phyloP scores from a whole-genome alignment of 2,329 filamentous ascomycete genomes.

The Nemania sp. region DNA sequence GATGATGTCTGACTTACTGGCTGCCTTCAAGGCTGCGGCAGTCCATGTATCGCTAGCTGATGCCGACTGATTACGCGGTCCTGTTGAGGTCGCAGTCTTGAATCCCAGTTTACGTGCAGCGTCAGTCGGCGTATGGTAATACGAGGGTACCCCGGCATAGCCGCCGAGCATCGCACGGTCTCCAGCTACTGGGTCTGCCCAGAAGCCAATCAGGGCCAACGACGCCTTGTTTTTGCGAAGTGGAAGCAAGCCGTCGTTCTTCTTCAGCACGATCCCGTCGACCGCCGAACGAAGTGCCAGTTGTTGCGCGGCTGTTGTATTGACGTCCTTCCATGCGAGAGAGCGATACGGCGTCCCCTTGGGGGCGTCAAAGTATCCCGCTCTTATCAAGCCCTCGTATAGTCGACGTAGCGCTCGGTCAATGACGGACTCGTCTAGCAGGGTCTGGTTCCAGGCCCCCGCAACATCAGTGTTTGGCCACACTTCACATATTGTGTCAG shows the following conservation, averaged over 20 bases:
- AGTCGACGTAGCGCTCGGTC: slow-evolving; percentile 39
- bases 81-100: slow-evolving; percentile 8
- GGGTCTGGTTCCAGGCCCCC: slow-evolving; percentile 38
- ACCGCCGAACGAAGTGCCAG: slow-evolving; percentile 35
- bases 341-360: slow-evolving; percentile 33
- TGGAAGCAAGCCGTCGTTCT: slow-evolving; percentile 36
- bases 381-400: slow-evolving; percentile 42
- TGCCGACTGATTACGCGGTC: slow-evolving; percentile 17
- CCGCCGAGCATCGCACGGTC: slow-evolving; percentile 34
- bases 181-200: slow-evolving; percentile 30
- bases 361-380: slow-evolving; percentile 41
- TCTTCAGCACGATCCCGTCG: slow-evolving; percentile 37
- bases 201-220: slow-evolving; percentile 36
- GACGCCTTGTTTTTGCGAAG: slow-evolving; percentile 29
- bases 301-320: slow-evolving; percentile 32
- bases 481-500: slow-evolving; percentile 42
- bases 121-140: slow-evolving; percentile 20
- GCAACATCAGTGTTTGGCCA: slow-evolving; percentile 35
- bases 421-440: slow-evolving; percentile 37
- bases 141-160: slow-evolving; percentile 19
- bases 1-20: slow-evolving; percentile 54
- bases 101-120: slow-evolving; percentile 19
- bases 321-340: slow-evolving; percentile 35
- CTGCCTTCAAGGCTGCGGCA: slow-evolving; percentile 44
- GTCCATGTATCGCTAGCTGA: slow-evolving; percentile 43